Conservation (phyloP, 352 stramenopile genomes). For the Globisporangium nagaii region DNA sequence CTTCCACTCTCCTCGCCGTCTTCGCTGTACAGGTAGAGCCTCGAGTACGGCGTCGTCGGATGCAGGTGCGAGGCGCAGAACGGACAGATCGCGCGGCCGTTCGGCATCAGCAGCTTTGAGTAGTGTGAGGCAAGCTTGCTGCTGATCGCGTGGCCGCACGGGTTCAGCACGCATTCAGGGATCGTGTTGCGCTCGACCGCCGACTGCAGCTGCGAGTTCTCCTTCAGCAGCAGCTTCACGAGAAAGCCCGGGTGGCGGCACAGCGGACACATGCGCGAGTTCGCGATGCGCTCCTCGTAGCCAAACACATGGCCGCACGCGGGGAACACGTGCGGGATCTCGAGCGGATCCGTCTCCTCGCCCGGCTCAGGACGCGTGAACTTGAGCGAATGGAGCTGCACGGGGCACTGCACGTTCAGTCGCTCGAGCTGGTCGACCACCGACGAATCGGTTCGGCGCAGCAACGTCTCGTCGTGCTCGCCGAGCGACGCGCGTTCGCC, state of each 20-base stretch:
- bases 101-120: slow-evolving; percentile 58
- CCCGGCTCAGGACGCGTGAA: slow-evolving; percentile 35
- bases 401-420: slow-evolving; percentile 71
- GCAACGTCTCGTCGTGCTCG: slow-evolving; percentile 14
- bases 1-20: slow-evolving; percentile 17
- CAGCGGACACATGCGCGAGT: slow-evolving; percentile 51
- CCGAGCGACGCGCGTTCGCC: slow-evolving; percentile 12
- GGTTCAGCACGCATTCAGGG: slow-evolving; percentile 78
- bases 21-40: slow-evolving; percentile 76
- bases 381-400: slow-evolving; percentile 62
- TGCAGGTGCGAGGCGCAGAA: slow-evolving; percentile 77
- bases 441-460: slow-evolving; percentile 26
- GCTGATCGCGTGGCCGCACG: slow-evolving; percentile 77
- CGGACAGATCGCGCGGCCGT: slow-evolving; percentile 70
- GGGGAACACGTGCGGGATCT: slow-evolving; percentile 71
- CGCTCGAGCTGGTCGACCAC: slow-evolving; percentile 59
- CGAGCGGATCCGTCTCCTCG: slow-evolving; percentile 42
- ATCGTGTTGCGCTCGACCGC: slow-evolving; percentile 48
- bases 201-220: slow-evolving; percentile 68
- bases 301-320: slow-evolving; percentile 80
- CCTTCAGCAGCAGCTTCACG: slow-evolving; percentile 65
- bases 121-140: slow-evolving; percentile 58
- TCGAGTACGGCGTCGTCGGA: slow-evolving; percentile 49
- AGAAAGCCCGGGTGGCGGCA: slow-evolving; percentile 59
- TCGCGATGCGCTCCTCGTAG: slow-evolving; percentile 65